A percentile compares a stretch with the other conserved stretches of the same genome.
These are phyloP conservation scores for Citrullus mucosospermus DNA, from an alignment of 306 rosid species.

Conservation along the genomic window DNA sequence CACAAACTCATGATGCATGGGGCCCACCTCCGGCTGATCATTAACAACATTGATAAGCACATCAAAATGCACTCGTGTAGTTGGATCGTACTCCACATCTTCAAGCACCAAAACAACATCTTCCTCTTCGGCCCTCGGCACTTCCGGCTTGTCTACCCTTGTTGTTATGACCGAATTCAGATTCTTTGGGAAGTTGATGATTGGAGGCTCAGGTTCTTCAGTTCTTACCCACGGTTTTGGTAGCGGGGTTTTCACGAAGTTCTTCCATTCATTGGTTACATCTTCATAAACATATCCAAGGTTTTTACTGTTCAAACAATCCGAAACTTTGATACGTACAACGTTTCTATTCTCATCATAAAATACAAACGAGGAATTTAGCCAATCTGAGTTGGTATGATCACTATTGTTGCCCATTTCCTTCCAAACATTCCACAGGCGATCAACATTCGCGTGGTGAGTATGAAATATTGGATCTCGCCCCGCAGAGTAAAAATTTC, in stretches of 20 bases:
- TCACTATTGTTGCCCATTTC: constrained; percentile 10
- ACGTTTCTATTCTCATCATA: constrained; percentile 56
- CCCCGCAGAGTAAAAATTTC: constrained; percentile 53
- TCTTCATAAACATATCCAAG: constrained; percentile 56
- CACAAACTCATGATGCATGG: neutral
- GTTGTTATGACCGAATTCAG: constrained; percentile 26
- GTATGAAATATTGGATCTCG: constrained; percentile 50
- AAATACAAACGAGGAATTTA: constrained; percentile 52
- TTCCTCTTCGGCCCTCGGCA: neutral
- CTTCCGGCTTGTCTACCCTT: constrained; percentile 35
- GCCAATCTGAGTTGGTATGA: constrained; percentile 40
- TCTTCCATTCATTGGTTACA: constrained; percentile 44
- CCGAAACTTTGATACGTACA: constrained; percentile 45
- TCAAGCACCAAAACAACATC: constrained; percentile 36
- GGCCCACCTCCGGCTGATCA: neutral
- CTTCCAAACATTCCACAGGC: constrained; percentile 32
- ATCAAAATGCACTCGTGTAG: neutral
- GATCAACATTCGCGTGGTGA: constrained; percentile 60
- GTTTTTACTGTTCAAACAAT: constrained; percentile 33
- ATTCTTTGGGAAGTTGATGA: constrained; percentile 19
- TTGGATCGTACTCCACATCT: neutral
- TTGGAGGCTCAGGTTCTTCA: neutral
- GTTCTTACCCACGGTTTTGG: no score
- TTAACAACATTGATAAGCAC: neutral
- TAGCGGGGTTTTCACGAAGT: no score